Conservation (phyloP, 1,139 yeast genomes). For the Diutina siamensis region DNA sequence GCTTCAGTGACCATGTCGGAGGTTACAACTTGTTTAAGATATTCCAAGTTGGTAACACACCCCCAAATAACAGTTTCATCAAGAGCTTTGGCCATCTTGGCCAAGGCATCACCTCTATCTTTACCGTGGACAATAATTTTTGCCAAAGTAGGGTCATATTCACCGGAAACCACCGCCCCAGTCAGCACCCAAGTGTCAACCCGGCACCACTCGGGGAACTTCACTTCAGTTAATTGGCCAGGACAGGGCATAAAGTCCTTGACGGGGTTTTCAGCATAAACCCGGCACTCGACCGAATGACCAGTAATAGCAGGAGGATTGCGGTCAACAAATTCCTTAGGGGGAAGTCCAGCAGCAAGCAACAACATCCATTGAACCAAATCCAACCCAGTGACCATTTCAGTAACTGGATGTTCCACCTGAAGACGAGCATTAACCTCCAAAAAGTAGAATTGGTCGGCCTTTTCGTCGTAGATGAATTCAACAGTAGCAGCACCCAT, state of each 20-base stretch:
- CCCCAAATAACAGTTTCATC: slow-evolving; percentile 83
- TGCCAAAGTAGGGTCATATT: slow-evolving; percentile 93
- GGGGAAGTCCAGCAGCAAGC: slow-evolving; percentile 84
- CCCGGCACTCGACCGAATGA: slow-evolving; percentile 92
- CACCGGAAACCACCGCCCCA: slow-evolving; percentile 86
- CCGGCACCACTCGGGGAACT: slow-evolving; percentile 83
- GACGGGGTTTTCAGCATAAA: slow-evolving; percentile 94
- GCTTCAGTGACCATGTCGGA: slow-evolving; percentile 79
- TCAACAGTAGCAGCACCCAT: slow-evolving; percentile 98
- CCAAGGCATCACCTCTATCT: slow-evolving; percentile 75
- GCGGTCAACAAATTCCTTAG: slow-evolving; percentile 38
- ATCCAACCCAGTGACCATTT: slow-evolving; percentile 87
- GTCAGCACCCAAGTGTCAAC: slow-evolving; percentile 88
- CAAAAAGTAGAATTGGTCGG: slow-evolving; percentile 85
- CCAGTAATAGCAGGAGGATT: slow-evolving; percentile 27
- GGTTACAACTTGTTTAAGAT: slow-evolving; percentile 72
- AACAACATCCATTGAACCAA: slow-evolving; percentile 93
- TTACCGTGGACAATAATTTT: slow-evolving; percentile 91
- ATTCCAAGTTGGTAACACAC: slow-evolving; percentile 81
- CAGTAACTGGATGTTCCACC: slow-evolving; percentile 97
- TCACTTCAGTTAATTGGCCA: slow-evolving; percentile 79
- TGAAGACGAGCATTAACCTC: slow-evolving; percentile 96
- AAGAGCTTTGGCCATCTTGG: slow-evolving; percentile 66
- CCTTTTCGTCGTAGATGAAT: slow-evolving; percentile 73
- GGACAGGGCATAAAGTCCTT: slow-evolving; percentile 94